Evolutionary conservation across 805 yeast genomes (phyloP).

Genomic region (Schizosaccharomyces japonicus): DNA sequence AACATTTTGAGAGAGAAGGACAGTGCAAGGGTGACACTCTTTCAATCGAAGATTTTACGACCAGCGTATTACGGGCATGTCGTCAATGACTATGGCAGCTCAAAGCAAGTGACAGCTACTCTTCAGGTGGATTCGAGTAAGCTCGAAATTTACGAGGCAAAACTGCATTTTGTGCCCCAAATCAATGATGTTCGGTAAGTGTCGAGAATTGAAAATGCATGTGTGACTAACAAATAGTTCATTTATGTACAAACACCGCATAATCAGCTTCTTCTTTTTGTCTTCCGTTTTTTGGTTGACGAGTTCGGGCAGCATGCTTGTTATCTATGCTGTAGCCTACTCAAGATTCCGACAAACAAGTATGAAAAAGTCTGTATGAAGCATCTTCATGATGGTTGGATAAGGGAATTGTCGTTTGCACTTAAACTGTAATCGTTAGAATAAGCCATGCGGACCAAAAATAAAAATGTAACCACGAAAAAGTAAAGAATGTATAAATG

Average conservation of each 20-base stretch:
- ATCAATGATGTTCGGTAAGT: not conserved
- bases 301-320: not conserved
- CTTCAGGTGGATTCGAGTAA: not conserved
- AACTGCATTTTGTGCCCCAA: not conserved
- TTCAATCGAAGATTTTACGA: not conserved
- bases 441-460: too few relatives aligned
- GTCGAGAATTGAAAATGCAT: not conserved
- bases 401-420: too few relatives aligned
- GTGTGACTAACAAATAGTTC: not conserved
- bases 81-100: too few relatives aligned
- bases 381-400: too few relatives aligned
- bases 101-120: not conserved
- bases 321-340: not conserved
- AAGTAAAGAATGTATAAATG: too few relatives aligned
- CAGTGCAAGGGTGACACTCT: not conserved
- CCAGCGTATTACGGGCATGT: too few relatives aligned
- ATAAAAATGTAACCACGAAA: too few relatives aligned
- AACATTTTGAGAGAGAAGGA: not conserved
- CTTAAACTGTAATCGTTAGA: too few relatives aligned
- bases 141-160: not conserved
- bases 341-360: too few relatives aligned
- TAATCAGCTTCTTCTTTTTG: not conserved
- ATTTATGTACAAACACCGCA: not conserved
- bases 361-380: too few relatives aligned
- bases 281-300: not conserved